These are phyloP conservation scores for Obba rivulosa DNA, from an alignment of 768 basidiomycete species.

Conservation along the genomic window DNA sequence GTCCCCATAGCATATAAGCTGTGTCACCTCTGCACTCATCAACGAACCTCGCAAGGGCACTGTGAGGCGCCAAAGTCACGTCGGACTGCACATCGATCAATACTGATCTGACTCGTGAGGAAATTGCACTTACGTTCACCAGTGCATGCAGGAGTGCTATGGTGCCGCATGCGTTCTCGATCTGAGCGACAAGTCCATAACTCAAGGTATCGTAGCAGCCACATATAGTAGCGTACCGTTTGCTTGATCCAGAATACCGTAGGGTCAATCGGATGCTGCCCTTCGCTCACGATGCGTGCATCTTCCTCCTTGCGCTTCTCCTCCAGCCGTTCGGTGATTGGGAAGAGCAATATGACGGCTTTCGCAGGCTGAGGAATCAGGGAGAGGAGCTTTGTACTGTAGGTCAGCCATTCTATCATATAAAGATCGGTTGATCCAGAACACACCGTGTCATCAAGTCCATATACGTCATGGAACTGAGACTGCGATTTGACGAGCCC, in stretches of 20 bases:
- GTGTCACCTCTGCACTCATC: constrained; percentile 50
- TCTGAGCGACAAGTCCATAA: constrained; percentile 13
- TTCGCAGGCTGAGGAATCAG: constrained; percentile 72
- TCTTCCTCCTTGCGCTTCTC: constrained; percentile 56
- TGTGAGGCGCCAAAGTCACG: constrained; percentile 48
- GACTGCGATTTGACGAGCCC: constrained; percentile 48
- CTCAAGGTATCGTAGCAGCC: background rate
- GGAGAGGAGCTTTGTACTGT: constrained; percentile 47
- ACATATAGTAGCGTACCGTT: constrained; percentile 45
- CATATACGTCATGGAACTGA: constrained; percentile 67
- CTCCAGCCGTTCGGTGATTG: constrained; percentile 50
- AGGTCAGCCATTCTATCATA: constrained; percentile 1
- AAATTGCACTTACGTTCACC: constrained; percentile 54
- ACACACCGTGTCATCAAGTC: constrained; percentile 60
- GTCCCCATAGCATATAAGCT: background rate
- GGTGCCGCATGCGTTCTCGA: constrained; percentile 28
- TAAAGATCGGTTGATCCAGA: background rate
- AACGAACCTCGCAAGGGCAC: constrained; percentile 64
- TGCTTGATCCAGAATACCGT: constrained; percentile 87
- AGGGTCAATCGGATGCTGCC: constrained; percentile 46
- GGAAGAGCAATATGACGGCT: constrained; percentile 85
- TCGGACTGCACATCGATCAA: constrained; percentile 38
- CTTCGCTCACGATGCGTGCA: constrained; percentile 40
- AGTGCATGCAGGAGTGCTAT: constrained; percentile 38
- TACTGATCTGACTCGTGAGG: background rate